Conservation (phyloP, 2,329 filamentous ascomycete genomes). For the Fusarium hostae region DNA sequence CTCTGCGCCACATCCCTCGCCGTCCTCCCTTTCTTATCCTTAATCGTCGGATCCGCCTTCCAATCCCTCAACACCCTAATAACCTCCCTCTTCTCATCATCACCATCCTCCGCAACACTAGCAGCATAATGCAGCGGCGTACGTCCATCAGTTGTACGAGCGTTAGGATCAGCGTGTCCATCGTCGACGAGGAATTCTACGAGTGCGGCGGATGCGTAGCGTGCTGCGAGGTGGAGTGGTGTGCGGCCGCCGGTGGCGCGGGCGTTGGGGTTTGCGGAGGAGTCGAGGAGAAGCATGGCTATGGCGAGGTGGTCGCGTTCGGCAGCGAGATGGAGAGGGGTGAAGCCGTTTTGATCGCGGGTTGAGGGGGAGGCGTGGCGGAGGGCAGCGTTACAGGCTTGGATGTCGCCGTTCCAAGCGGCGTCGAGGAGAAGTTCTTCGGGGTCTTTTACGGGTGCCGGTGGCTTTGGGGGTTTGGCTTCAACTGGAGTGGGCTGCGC, state of each 20-base stretch:
- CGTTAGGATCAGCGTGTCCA: constrained; percentile 45
- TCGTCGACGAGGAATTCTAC: constrained; percentile 49
- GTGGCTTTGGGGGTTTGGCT: neutral
- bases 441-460: constrained; percentile 14
- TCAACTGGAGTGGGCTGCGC: neutral
- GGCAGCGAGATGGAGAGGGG: constrained; percentile 47
- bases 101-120: constrained; percentile 44
- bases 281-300: constrained; percentile 49
- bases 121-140: constrained; percentile 50
- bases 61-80: constrained; percentile 46
- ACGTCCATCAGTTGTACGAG: constrained; percentile 45
- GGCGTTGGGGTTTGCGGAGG: constrained; percentile 40
- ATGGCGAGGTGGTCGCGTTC: constrained; percentile 49
- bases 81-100: constrained; percentile 48
- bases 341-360: constrained; percentile 47
- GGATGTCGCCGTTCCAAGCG: constrained; percentile 49
- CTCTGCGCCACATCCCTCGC: constrained; percentile 48
- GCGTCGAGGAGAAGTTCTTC: constrained; percentile 46
- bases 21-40: constrained; percentile 44
- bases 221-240: constrained; percentile 47
- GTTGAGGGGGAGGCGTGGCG: constrained; percentile 38
- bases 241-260: constrained; percentile 48
- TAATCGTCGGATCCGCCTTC: constrained; percentile 45
- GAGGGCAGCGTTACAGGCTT: constrained; percentile 41
- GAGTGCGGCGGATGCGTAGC: constrained; percentile 44